These are phyloP conservation scores for Breviolum minutum DNA, from an alignment of 73 alveolate genomes.

Conservation along the genomic window DNA sequence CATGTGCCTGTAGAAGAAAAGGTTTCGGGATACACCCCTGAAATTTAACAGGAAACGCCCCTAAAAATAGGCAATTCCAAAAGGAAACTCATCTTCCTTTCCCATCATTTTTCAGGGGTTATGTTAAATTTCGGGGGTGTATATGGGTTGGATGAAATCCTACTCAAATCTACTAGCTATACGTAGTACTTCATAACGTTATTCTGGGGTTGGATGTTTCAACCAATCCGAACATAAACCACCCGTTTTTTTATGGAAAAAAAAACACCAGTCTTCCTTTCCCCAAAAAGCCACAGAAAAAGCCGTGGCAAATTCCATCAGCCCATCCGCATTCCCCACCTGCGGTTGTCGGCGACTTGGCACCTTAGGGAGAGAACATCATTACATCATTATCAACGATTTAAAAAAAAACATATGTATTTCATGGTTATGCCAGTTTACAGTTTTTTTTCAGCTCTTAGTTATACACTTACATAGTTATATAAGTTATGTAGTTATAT, in stretches of 20 bases:
- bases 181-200: not conserved
- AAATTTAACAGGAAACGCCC: too few relatives aligned
- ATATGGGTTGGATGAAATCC: not conserved
- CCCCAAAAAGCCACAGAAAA: too few relatives aligned
- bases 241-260: not conserved
- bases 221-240: not conserved
- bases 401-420: not conserved
- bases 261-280: too few relatives aligned
- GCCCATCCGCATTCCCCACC: not conserved
- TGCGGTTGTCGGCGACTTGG: conserved; percentile 10
- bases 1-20: not conserved
- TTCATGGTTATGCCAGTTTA: too few relatives aligned
- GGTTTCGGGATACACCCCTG: not conserved
- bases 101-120: too few relatives aligned
- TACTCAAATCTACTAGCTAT: not conserved
- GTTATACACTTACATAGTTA: too few relatives aligned
- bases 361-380: not conserved
- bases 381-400: not conserved
- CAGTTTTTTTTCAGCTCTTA: too few relatives aligned
- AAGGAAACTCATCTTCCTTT: too few relatives aligned
- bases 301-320: too few relatives aligned
- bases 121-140: too few relatives aligned
- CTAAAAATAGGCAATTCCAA: too few relatives aligned
- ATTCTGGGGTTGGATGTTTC: not conserved
- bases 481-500: too few relatives aligned